Conservation (phyloP, 352 stramenopile species). For the Phytophthora gonapodyides region DNA sequence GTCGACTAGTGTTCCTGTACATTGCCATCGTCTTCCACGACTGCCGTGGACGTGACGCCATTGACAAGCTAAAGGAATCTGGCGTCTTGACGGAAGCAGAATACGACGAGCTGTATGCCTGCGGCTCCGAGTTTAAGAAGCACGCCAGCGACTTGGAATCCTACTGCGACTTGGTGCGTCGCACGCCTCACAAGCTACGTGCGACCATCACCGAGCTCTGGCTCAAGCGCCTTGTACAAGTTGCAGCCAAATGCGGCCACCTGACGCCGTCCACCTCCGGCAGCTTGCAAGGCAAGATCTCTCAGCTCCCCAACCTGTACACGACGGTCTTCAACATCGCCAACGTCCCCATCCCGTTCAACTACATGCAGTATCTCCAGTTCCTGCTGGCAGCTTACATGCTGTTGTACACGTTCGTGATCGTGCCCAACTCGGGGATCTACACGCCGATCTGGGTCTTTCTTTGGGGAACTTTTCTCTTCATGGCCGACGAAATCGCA, state of each 20-base stretch:
- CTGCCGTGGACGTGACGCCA: constrained; percentile 59
- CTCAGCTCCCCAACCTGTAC: constrained; percentile 65
- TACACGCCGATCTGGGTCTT: constrained; percentile 82
- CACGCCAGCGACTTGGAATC: constrained; percentile 38
- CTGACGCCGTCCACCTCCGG: constrained; percentile 59
- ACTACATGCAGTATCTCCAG: constrained; percentile 83
- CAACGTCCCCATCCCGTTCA: constrained; percentile 86
- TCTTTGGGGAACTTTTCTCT: constrained; percentile 74
- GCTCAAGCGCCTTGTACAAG: constrained; percentile 70
- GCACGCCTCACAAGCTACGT: constrained; percentile 66
- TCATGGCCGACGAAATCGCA: constrained; percentile 74
- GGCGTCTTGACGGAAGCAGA: constrained; percentile 59
- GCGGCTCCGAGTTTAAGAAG: constrained; percentile 59
- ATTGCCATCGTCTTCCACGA: constrained; percentile 84
- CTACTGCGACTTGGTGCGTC: constrained; percentile 51
- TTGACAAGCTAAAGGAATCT: constrained; percentile 61
- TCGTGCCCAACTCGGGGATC: constrained; percentile 64
- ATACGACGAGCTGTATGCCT: constrained; percentile 71
- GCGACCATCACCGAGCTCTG: constrained; percentile 76
- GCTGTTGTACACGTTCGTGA: constrained; percentile 78
- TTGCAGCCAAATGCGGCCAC: constrained; percentile 56
- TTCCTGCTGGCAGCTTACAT: constrained; percentile 70
- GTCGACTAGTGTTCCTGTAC: constrained; percentile 76
- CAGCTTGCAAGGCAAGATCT: constrained; percentile 64
- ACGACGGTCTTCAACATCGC: constrained; percentile 82